A percentile compares a stretch with the other conserved stretches of the same genome.
phyloP scores from a whole-genome alignment of 2,329 filamentous ascomycete genomes.

The Aschersonia sp. region DNA sequence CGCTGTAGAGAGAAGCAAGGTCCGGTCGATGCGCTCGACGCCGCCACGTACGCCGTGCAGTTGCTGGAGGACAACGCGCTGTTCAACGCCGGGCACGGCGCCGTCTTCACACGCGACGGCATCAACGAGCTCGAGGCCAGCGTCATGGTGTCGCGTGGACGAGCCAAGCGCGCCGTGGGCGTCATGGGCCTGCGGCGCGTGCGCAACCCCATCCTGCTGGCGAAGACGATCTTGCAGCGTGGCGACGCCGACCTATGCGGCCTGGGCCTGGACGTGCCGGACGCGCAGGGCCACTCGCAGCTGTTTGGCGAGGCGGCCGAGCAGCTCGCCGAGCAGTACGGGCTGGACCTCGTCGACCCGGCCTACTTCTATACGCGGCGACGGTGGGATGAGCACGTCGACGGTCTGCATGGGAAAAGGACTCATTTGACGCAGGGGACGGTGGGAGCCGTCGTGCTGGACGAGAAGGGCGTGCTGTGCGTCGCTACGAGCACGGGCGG shows the following conservation, averaged over 20 bases:
- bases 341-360: slow-evolving; percentile 53
- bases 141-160: slow-evolving; percentile 66
- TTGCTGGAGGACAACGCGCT: slow-evolving; percentile 67
- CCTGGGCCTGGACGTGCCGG: slow-evolving; percentile 26
- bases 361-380: slow-evolving; percentile 67
- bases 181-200: slow-evolving; percentile 60
- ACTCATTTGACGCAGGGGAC: slow-evolving; percentile 69
- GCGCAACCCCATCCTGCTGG: slow-evolving; percentile 68
- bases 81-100: slow-evolving; percentile 74
- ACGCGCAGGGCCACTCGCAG: slow-evolving; percentile 56
- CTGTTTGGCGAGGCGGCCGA: slow-evolving; percentile 57
- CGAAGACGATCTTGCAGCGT: slow-evolving; percentile 52
- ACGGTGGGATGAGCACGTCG: slow-evolving; percentile 65
- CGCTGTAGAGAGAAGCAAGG: background rate
- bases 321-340: slow-evolving; percentile 50
- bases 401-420: slow-evolving; percentile 35
- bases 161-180: slow-evolving; percentile 63
- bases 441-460: slow-evolving; percentile 68
- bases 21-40: slow-evolving; percentile 42
- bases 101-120: slow-evolving; percentile 74
- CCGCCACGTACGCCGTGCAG: slow-evolving; percentile 60
- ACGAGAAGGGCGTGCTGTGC: slow-evolving; percentile 60
- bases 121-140: slow-evolving; percentile 77
- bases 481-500: slow-evolving; percentile 58
- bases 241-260: slow-evolving; percentile 42